Conservation (phyloP, 805 yeast species). For the Cyberlindnera mrakii region DNA sequence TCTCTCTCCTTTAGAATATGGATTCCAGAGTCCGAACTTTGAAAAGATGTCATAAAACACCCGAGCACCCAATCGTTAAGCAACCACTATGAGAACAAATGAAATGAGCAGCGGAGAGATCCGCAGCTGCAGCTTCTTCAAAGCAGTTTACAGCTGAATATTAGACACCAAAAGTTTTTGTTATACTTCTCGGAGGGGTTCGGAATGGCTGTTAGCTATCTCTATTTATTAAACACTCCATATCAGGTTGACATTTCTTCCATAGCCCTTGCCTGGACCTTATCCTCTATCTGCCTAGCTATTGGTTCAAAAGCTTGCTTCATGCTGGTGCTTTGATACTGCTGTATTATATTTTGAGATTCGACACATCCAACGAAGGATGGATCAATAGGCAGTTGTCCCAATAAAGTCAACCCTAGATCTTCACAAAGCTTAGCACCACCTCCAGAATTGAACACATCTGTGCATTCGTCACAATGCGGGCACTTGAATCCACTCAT, state of each 20-base stretch:
- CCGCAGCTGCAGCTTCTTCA: too few relatives aligned
- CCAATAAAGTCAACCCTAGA: slow-evolving; percentile 62
- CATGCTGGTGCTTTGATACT: slow-evolving; percentile 8
- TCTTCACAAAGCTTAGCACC: slow-evolving; percentile 67
- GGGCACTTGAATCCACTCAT: slow-evolving; percentile 98
- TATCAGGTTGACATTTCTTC: not conserved
- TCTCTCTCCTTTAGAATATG: too few relatives aligned
- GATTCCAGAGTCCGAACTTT: too few relatives aligned
- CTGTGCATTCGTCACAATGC: slow-evolving; percentile 83
- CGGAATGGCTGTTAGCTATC: too few relatives aligned
- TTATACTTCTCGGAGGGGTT: too few relatives aligned
- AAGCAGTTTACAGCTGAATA: too few relatives aligned
- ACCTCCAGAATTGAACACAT: slow-evolving; percentile 91
- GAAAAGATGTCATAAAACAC: too few relatives aligned
- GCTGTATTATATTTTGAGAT: slow-evolving; percentile 27
- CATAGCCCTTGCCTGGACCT: not conserved
- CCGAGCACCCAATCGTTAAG: too few relatives aligned
- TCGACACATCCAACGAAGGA: slow-evolving; percentile 86
- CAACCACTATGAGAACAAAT: too few relatives aligned
- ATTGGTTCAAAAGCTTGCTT: slow-evolving; percentile 9
- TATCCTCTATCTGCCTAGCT: slow-evolving; percentile 4
- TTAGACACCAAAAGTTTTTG: too few relatives aligned
- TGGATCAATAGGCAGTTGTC: slow-evolving; percentile 92
- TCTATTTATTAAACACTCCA: too few relatives aligned
- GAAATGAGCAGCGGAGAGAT: too few relatives aligned